Percentiles rank a stretch among this genome's conserved stretches.
These are phyloP conservation scores for Amphibolis antarctica DNA, from an alignment of 106 monocot species.

Conservation along the genomic window DNA sequence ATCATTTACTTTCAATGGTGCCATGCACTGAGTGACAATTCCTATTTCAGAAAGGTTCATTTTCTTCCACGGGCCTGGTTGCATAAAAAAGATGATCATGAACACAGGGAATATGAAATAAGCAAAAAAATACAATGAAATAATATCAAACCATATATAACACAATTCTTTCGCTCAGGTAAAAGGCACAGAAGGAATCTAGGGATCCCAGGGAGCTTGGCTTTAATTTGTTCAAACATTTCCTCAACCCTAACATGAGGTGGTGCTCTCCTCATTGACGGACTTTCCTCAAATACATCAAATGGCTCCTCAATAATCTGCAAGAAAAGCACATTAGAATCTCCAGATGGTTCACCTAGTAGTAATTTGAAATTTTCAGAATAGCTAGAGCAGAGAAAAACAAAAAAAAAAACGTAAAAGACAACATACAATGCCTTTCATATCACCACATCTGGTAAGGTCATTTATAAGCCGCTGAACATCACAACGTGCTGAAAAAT, in stretches of 20 bases:
- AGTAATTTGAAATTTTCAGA: conserved; percentile 2
- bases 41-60: conserved; percentile 78
- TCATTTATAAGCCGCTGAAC: conserved; percentile 30
- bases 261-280: conserved; percentile 33
- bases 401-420: background rate
- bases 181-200: conserved; percentile 68
- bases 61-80: conserved; percentile 77
- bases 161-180: conserved; percentile 72
- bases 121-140: background rate
- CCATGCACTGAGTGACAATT: conserved; percentile 81
- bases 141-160: conserved; percentile 52
- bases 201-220: conserved; percentile 57
- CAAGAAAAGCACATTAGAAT: background rate
- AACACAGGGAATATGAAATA: background rate
- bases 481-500: conserved; percentile 83
- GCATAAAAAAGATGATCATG: background rate
- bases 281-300: conserved; percentile 57
- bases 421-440: conserved; percentile 77
- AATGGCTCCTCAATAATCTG: conserved; percentile 57
- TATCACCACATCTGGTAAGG: conserved; percentile 51
- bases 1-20: conserved; percentile 63
- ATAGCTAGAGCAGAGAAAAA: background rate
- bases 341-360: background rate
- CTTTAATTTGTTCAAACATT: conserved; percentile 57
- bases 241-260: conserved; percentile 53